A percentile compares a stretch with the other conserved stretches of the same genome.
phyloP scores from a whole-genome alignment of 148 eudicot genomes.

The Rhododendron mucronatum region DNA sequence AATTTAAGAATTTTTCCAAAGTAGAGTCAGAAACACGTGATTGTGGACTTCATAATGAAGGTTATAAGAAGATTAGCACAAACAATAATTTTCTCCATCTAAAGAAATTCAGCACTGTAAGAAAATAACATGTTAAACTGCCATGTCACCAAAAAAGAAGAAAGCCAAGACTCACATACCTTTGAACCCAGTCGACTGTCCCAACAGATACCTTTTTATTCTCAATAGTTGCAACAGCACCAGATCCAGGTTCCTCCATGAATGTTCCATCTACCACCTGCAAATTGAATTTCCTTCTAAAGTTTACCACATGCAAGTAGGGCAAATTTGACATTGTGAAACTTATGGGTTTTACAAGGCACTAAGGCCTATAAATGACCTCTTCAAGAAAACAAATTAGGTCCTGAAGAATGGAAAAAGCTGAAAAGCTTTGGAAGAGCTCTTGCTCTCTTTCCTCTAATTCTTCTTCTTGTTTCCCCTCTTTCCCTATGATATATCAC shows the following conservation, averaged over 20 bases:
- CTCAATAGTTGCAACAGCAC: constrained; percentile 73
- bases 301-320: background rate
- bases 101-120: background rate
- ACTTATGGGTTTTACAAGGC: background rate
- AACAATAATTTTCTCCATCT: background rate
- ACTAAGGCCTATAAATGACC: background rate
- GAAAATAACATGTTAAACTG: background rate
- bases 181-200: constrained; percentile 84
- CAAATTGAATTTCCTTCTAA: background rate
- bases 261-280: constrained; percentile 78
- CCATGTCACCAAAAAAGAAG: background rate
- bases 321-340: background rate
- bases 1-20: background rate
- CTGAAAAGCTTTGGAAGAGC: background rate
- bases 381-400: background rate
- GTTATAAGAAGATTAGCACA: background rate
- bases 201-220: constrained; percentile 75
- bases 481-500: background rate
- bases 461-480: background rate
- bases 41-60: background rate
- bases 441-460: background rate
- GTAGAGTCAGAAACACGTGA: background rate
- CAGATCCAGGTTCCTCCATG: constrained; percentile 96
- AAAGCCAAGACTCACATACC: constrained; percentile 25
- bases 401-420: background rate